These are phyloP conservation scores for Diplogelasinospora grovesii DNA, from an alignment of 495 filamentous ascomycete species.

Conservation along the genomic window DNA sequence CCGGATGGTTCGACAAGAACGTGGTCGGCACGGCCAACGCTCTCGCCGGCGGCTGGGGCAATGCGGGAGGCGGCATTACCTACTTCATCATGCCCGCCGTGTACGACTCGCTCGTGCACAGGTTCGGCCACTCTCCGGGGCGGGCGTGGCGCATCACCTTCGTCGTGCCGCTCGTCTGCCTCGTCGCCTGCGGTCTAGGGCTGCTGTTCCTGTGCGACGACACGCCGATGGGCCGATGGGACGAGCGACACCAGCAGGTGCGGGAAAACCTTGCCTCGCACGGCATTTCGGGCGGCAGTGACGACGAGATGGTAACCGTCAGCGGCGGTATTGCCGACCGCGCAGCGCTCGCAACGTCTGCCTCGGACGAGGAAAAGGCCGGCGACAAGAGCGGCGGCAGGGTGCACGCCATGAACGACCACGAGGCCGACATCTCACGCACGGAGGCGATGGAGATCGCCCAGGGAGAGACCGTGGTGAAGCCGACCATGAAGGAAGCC, in stretches of 20 bases:
- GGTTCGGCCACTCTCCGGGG: slow-evolving; percentile 53
- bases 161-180: slow-evolving; percentile 74
- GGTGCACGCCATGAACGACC: slow-evolving; percentile 23
- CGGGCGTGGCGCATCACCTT: slow-evolving; percentile 82
- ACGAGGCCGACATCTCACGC: slow-evolving; percentile 8
- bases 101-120: slow-evolving; percentile 68
- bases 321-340: slow-evolving; percentile 53
- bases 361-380: slow-evolving; percentile 30
- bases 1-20: slow-evolving; percentile 93
- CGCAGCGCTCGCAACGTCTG: slow-evolving; percentile 7
- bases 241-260: slow-evolving; percentile 53
- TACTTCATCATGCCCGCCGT: slow-evolving; percentile 94
- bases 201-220: slow-evolving; percentile 76
- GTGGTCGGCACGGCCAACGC: slow-evolving; percentile 89
- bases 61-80: slow-evolving; percentile 81
- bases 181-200: slow-evolving; percentile 52
- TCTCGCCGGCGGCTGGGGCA: slow-evolving; percentile 79
- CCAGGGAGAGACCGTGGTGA: slow-evolving; percentile 57
- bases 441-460: slow-evolving; percentile 44
- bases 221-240: slow-evolving; percentile 81
- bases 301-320: slow-evolving; percentile 38
- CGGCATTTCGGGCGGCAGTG: slow-evolving; percentile 32
- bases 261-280: slow-evolving; percentile 39
- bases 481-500: slow-evolving; percentile 57
- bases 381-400: slow-evolving; percentile 27